Evolutionary conservation across 2,329 filamentous ascomycete genomes (phyloP).

Genomic region (Spiromastix sp.): DNA sequence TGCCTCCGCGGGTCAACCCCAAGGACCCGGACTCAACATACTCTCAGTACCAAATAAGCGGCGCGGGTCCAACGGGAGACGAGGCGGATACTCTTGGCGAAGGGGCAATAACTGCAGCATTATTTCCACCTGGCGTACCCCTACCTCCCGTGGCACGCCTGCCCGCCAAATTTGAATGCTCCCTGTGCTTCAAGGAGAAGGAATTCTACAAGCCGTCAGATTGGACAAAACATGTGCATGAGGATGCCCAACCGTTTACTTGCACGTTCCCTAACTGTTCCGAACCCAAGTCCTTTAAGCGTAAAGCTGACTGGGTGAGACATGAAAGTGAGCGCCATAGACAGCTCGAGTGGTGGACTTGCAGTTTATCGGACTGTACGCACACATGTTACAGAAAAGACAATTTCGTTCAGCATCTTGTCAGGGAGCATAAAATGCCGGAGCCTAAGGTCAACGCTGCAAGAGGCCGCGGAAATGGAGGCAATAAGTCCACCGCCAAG

Average conservation of each 20-base stretch:
- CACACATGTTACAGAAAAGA: constrained; percentile 81
- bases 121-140: constrained; percentile 71
- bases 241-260: constrained; percentile 86
- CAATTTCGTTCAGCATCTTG: constrained; percentile 87
- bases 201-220: constrained; percentile 85
- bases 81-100: constrained; percentile 59
- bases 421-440: constrained; percentile 77
- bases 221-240: constrained; percentile 94
- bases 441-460: constrained; percentile 70
- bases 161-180: constrained; percentile 83
- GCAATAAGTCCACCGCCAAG: constrained; percentile 27
- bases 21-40: constrained; percentile 49
- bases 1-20: constrained; percentile 44
- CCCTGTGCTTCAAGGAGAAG: constrained; percentile 75
- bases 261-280: constrained; percentile 78
- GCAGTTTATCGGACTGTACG: constrained; percentile 66
- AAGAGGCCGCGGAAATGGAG: constrained; percentile 53
- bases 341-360: constrained; percentile 85
- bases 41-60: constrained; percentile 44
- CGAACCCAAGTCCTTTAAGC: constrained; percentile 85
- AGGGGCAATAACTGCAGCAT: constrained; percentile 57
- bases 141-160: constrained; percentile 66
- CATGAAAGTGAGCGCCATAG: constrained; percentile 89
- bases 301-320: constrained; percentile 90
- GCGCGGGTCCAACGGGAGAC: constrained; percentile 49